Conservation (phyloP, 176 grass and related monocot genomes). For the Phragmites australis region DNA sequence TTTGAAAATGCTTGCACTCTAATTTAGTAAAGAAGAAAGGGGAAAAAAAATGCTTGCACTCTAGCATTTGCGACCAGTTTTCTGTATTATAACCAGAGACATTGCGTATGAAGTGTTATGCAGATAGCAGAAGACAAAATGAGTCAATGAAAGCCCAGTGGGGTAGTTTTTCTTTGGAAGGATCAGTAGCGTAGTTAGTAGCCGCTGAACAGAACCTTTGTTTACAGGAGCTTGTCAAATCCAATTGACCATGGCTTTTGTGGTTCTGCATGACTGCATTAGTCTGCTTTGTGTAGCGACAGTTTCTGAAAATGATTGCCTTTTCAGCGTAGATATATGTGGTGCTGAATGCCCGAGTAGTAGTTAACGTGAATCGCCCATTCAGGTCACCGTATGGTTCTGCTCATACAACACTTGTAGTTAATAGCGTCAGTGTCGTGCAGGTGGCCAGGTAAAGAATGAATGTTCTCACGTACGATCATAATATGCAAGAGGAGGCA, state of each 20-base stretch:
- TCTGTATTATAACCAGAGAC: not conserved
- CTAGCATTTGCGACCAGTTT: not conserved
- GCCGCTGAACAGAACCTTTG: not conserved
- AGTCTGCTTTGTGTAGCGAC: not conserved
- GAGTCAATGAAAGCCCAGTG: not conserved
- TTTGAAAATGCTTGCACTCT: slow-evolving; percentile 2
- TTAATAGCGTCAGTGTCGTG: too few relatives aligned
- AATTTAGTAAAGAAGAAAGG: too few relatives aligned
- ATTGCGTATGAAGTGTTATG: not conserved
- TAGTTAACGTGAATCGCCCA: not conserved
- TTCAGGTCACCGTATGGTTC: not conserved
- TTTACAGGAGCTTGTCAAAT: not conserved
- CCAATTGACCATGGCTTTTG: not conserved
- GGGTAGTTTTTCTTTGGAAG: not conserved
- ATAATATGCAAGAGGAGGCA: not conserved
- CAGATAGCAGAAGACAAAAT: not conserved
- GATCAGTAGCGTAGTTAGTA: not conserved
- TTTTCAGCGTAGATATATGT: not conserved
- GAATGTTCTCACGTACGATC: not conserved
- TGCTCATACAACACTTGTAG: not conserved
- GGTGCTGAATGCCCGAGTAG: not conserved
- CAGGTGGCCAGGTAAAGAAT: not conserved
- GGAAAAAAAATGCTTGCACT: not conserved
- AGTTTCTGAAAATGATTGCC: not conserved
- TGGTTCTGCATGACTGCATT: not conserved